phyloP scores from a whole-genome alignment of 768 basidiomycete genomes.

The Boletus subparvulus region DNA sequence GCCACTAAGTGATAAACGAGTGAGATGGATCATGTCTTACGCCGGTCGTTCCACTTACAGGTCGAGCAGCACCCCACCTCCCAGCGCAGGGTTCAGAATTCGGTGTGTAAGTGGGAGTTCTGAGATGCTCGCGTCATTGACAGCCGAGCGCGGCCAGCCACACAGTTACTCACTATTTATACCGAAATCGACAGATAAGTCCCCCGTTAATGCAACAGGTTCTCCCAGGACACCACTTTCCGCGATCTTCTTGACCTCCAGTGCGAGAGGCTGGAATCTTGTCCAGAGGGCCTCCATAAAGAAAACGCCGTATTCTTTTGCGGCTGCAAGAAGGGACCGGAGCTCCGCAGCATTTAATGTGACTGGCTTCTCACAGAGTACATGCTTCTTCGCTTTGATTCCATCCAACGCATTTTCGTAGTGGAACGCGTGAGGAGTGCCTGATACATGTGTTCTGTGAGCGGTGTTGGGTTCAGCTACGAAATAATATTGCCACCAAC shows the following conservation, averaged over 20 bases:
- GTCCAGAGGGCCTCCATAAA: slow-evolving; percentile 95
- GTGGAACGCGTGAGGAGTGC: slow-evolving; percentile 85
- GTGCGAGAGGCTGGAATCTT: slow-evolving; percentile 68
- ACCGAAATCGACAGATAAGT: slow-evolving; percentile 70
- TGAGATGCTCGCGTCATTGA: slow-evolving; percentile 23
- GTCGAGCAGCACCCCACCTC: slow-evolving; percentile 82
- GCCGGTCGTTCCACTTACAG: slow-evolving; percentile 49
- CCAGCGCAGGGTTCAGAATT: slow-evolving; percentile 75
- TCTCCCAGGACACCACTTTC: slow-evolving; percentile 64
- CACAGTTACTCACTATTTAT: slow-evolving; percentile 49
- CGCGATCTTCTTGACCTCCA: slow-evolving; percentile 62
- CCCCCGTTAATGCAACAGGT: slow-evolving; percentile 69
- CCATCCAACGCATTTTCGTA: slow-evolving; percentile 75
- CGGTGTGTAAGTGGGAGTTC: slow-evolving; percentile 69
- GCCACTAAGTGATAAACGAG: slow-evolving; percentile 46
- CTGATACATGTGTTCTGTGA: slow-evolving; percentile 34
- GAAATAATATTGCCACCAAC: slow-evolving; percentile 31
- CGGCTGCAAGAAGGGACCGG: slow-evolving; percentile 66
- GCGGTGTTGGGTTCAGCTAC: neutral
- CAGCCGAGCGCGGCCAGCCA: neutral
- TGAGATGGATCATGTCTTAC: neutral
- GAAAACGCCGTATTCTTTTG: slow-evolving; percentile 78
- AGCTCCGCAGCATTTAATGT: slow-evolving; percentile 77
- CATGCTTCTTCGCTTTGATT: slow-evolving; percentile 77
- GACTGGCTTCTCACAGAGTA: slow-evolving; percentile 88